phyloP scores from a whole-genome alignment of 1,284 basidiomycete genomes.

The Ustilago cynodontis region DNA sequence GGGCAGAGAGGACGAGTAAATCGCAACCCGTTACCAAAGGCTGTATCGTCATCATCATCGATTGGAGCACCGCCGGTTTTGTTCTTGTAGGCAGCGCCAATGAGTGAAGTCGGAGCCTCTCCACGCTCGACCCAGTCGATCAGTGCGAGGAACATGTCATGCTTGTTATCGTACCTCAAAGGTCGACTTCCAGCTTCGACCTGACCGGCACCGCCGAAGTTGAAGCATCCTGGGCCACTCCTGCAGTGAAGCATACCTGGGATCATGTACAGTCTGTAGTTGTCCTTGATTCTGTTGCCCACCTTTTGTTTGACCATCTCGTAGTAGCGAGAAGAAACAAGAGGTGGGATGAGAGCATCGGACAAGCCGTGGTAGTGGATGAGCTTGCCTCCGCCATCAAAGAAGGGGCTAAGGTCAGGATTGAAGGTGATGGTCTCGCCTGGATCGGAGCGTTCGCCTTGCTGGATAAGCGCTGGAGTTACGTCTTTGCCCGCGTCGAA shows the following conservation, averaged over 20 bases:
- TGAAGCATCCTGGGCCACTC: slow-evolving; percentile 51
- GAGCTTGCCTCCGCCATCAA: slow-evolving; percentile 64
- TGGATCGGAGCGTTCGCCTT: slow-evolving; percentile 35
- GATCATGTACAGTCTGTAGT: slow-evolving; percentile 72
- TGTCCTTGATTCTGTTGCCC: slow-evolving; percentile 61
- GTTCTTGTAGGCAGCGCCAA: slow-evolving; percentile 60
- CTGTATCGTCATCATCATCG: not conserved
- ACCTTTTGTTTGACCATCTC: slow-evolving; percentile 62
- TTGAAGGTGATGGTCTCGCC: slow-evolving; percentile 41
- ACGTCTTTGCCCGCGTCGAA: slow-evolving; percentile 37
- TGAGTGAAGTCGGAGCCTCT: slow-evolving; percentile 68
- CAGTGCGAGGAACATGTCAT: slow-evolving; percentile 71
- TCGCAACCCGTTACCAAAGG: slow-evolving; percentile 20
- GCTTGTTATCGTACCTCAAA: slow-evolving; percentile 53
- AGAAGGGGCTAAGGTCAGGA: slow-evolving; percentile 66
- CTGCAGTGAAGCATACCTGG: slow-evolving; percentile 72
- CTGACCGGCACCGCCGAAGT: slow-evolving; percentile 55
- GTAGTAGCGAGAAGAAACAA: slow-evolving; percentile 70
- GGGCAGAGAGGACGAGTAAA: slow-evolving; percentile 32
- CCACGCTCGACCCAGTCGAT: slow-evolving; percentile 72
- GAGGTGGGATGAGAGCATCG: slow-evolving; percentile 70
- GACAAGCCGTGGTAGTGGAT: slow-evolving; percentile 69
- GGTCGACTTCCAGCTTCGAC: slow-evolving; percentile 43
- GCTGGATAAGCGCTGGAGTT: slow-evolving; percentile 30
- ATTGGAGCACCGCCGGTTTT: slow-evolving; percentile 1